A percentile compares a stretch with the other conserved stretches of the same genome.
phyloP scores from a whole-genome alignment of 2,329 filamentous ascomycete genomes.

The Neopestalotiopsis sp. region DNA sequence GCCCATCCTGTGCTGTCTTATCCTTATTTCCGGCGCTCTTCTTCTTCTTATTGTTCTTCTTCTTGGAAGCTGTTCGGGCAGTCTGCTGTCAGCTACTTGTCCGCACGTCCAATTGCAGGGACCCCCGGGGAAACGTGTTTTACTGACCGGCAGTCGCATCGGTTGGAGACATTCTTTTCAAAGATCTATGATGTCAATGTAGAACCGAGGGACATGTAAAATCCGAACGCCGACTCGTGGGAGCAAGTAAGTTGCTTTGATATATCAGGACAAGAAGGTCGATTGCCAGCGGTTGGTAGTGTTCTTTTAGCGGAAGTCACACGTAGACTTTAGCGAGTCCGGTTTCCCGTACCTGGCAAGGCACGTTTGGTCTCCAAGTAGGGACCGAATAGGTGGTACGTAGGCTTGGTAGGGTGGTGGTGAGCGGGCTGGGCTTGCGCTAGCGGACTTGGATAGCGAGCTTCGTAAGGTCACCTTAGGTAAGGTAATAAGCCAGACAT shows the following conservation, averaged over 20 bases:
- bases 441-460: constrained; percentile 10
- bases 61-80: constrained; percentile 48
- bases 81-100: constrained; percentile 25
- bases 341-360: neutral
- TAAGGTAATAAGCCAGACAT: neutral
- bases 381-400: neutral
- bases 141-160: constrained; percentile 36
- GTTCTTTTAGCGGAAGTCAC: constrained; percentile 9
- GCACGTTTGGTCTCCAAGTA: neutral
- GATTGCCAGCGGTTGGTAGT: neutral
- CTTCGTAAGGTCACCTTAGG: neutral
- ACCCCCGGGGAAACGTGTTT: constrained; percentile 15
- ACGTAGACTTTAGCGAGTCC: constrained; percentile 13
- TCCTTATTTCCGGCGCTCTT: constrained; percentile 54
- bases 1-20: constrained; percentile 42
- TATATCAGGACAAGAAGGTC: constrained; percentile 6
- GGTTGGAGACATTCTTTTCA: constrained; percentile 35
- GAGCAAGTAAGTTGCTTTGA: neutral
- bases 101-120: constrained; percentile 5
- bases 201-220: constrained; percentile 20
- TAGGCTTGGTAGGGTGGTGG: too few species aligned
- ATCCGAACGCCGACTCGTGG: neutral
- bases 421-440: constrained; percentile 6
- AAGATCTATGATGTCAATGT: constrained; percentile 22
- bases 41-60: constrained; percentile 66